Percentiles rank a stretch among this genome's conserved stretches.
phyloP scores from a whole-genome alignment of 768 basidiomycete genomes.

The Sutorius australiensis region DNA sequence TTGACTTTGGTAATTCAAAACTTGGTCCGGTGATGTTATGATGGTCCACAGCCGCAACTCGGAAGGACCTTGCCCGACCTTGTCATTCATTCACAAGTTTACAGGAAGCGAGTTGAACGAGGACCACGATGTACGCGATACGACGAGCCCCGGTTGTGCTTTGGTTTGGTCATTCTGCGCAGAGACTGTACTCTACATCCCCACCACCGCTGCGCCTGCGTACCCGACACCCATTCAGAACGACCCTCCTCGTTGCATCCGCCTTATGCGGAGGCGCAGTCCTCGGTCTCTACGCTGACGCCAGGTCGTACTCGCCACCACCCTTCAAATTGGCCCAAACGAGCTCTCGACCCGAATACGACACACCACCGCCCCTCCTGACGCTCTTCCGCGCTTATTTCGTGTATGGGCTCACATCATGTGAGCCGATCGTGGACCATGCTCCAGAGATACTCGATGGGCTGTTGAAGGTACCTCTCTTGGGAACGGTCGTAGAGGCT shows the following conservation, averaged over 20 bases:
- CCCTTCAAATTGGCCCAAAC: constrained; percentile 14
- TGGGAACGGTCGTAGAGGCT: constrained; percentile 61
- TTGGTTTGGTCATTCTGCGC: neutral
- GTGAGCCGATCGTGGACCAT: constrained; percentile 71
- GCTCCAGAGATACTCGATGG: constrained; percentile 62
- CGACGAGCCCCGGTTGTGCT: constrained; percentile 8
- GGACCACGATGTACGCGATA: constrained; percentile 7
- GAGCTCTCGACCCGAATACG: neutral
- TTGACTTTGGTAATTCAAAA: no score
- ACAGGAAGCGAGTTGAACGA: neutral
- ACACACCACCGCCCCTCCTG: constrained; percentile 25
- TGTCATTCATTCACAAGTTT: neutral
- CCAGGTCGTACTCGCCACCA: constrained; percentile 22
- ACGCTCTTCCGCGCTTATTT: constrained; percentile 67
- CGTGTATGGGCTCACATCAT: constrained; percentile 78
- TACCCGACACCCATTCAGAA: constrained; percentile 6
- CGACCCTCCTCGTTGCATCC: constrained; percentile 14
- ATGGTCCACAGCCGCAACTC: constrained; percentile 1
- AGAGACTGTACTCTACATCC: constrained; percentile 9
- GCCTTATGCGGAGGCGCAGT: constrained; percentile 16
- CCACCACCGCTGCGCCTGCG: neutral
- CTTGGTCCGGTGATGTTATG: no score
- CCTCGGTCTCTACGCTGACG: constrained; percentile 23
- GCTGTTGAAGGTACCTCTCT: constrained; percentile 45
- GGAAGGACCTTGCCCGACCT: constrained; percentile 13